Percentiles rank a stretch among this genome's conserved stretches.
phyloP scores from a whole-genome alignment of 352 stramenopile genomes.

The Thalassiosira ordinaria region DNA sequence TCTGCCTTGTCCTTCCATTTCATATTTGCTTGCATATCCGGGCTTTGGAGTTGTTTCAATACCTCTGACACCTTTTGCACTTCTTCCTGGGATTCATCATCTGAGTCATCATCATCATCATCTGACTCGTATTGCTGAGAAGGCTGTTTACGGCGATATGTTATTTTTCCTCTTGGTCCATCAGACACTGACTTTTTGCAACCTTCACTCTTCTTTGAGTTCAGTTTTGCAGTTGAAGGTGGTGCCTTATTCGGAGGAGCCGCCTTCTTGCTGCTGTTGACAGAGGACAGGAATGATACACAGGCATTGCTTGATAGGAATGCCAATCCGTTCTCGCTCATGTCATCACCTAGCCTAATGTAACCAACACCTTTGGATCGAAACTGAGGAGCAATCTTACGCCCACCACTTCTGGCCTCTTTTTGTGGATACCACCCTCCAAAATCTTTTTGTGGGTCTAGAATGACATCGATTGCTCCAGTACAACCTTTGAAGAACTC shows the following conservation, averaged over 20 bases:
- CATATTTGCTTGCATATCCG: constrained; percentile 41
- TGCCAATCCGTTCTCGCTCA: constrained; percentile 70
- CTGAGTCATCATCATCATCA: constrained; percentile 39
- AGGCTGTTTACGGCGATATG: constrained; percentile 6
- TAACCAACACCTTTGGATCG: constrained; percentile 74
- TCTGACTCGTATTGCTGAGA: constrained; percentile 21
- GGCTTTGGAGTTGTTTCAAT: constrained; percentile 62
- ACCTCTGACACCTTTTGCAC: constrained; percentile 46
- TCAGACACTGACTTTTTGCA: not conserved
- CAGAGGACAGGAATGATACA: constrained; percentile 56
- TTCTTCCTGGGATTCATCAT: constrained; percentile 52
- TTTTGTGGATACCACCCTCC: constrained; percentile 64
- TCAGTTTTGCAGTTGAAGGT: constrained; percentile 23
- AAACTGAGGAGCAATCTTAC: constrained; percentile 76
- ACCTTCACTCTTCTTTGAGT: constrained; percentile 9
- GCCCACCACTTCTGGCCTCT: constrained; percentile 50
- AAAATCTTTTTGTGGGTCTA: constrained; percentile 63
- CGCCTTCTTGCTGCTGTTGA: constrained; percentile 14
- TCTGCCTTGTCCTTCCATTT: constrained; percentile 77
- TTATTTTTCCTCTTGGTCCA: constrained; percentile 21
- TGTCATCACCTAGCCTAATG: constrained; percentile 77
- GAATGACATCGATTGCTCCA: constrained; percentile 68
- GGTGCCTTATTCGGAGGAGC: constrained; percentile 13
- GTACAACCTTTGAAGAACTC: constrained; percentile 68
- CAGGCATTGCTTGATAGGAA: constrained; percentile 72